phyloP scores from a whole-genome alignment of 2,329 filamentous ascomycete genomes.

The Phaeomoniella chlamydospora region DNA sequence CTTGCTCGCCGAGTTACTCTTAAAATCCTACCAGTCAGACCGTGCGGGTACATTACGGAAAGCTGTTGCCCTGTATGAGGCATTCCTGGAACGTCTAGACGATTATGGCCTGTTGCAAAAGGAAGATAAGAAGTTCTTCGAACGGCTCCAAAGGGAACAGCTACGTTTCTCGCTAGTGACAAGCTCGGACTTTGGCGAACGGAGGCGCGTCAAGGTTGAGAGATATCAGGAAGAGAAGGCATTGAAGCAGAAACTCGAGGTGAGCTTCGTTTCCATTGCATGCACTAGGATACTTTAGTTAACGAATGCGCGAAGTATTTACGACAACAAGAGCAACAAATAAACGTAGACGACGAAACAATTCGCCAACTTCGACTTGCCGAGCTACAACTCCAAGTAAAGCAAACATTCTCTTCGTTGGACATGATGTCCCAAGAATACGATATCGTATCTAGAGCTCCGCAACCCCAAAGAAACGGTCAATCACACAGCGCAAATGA shows the following conservation, averaged over 20 bases:
- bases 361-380: slow-evolving; percentile 66
- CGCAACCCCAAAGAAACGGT: slow-evolving; percentile 31
- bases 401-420: slow-evolving; percentile 74
- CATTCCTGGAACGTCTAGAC: slow-evolving; percentile 63
- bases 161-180: slow-evolving; percentile 59
- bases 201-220: slow-evolving; percentile 71
- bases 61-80: slow-evolving; percentile 60
- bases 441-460: slow-evolving; percentile 65
- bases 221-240: slow-evolving; percentile 77
- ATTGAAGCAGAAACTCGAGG: slow-evolving; percentile 68
- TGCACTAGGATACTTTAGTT: slow-evolving; percentile 1
- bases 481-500: slow-evolving; percentile 17
- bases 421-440: slow-evolving; percentile 76
- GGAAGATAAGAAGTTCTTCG: slow-evolving; percentile 53
- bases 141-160: slow-evolving; percentile 58
- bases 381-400: slow-evolving; percentile 56
- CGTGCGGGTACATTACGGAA: slow-evolving; percentile 48
- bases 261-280: slow-evolving; percentile 26
- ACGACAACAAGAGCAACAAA: slow-evolving; percentile 6
- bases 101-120: slow-evolving; percentile 58
- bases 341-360: slow-evolving; percentile 57
- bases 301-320: background rate
- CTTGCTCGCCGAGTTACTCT: slow-evolving; percentile 64
- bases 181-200: slow-evolving; percentile 49
- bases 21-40: slow-evolving; percentile 45